Base-by-base conservation (phyloP, 2,329 filamentous ascomycete genomes). In the Talaromyces sp. region DNA sequence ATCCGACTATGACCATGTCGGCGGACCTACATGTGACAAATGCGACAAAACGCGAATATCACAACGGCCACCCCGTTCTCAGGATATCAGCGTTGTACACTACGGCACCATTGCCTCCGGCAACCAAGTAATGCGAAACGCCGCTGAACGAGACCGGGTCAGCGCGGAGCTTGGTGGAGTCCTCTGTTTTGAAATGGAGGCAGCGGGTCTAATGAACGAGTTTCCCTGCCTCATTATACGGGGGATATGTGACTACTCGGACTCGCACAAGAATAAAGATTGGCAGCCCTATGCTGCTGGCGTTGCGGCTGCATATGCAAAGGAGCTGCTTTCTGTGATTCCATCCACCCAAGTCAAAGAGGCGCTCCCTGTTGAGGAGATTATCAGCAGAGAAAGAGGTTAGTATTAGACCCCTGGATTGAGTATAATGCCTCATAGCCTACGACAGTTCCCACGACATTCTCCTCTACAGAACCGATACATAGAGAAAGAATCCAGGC, bases 221-320 rank as follows among this genome's bases (percentile, higher is more conserved):
- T 60, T 65, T 34, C 63, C 63, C 4, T 60, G 63, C 15, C 45
- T 65, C 17, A 36, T 65, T 11, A 65, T 65, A 17, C 45, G 63
- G 5, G 63, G 54, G 0, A 64, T 65, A 5, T 65, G 56, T n/a
- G 56, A 65, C 25, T 65, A 65, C 5, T 19, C 56, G 1, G 56
- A 65, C 45, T 53, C 63, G 6, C 56, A 65, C 19, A 65, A 65
- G 19, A 53, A 65, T 22, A 65, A 65, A 25, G 1, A 19, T 1
- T 65, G 63, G 63, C 56, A 65, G 8, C 29, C 27, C 2, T 65
- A 65, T 31, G 63, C 63, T 25, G 27, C 63, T 1, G 29, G 19
- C 1, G 25, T 40, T 6, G 63, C 63, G 11, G 63, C 45, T 1
- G 54, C 43, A 1, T 64, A 64, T 11, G 54, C 53, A 1, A 64